Evolutionary conservation across 2,329 filamentous ascomycete species (phyloP).

Genomic region (Phialophora macrospora): DNA sequence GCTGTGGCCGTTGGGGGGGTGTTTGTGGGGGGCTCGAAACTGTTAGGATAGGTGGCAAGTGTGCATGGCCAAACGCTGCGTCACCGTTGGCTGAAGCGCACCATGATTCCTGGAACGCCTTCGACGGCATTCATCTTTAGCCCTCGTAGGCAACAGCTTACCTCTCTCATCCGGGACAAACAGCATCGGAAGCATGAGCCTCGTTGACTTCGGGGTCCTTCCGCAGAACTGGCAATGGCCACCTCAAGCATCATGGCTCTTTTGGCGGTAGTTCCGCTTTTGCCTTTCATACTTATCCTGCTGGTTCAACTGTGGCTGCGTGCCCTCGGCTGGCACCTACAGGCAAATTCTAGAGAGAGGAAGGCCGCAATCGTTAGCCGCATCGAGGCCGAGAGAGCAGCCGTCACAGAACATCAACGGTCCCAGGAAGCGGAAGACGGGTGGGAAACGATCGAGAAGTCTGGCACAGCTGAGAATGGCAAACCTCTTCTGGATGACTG

Average conservation of each 20-base stretch:
- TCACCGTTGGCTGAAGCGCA: constrained; percentile 28
- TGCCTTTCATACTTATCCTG: constrained; percentile 28
- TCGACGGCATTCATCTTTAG: not conserved
- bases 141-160: not conserved
- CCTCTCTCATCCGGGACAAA: constrained; percentile 7
- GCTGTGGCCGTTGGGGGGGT: not conserved
- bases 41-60: not conserved
- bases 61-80: constrained; percentile 19
- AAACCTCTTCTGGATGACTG: constrained; percentile 63
- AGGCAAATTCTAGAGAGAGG: constrained; percentile 27
- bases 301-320: constrained; percentile 25
- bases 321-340: constrained; percentile 31
- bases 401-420: constrained; percentile 41
- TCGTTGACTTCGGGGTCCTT: constrained; percentile 15
- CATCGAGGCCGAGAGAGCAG: constrained; percentile 41
- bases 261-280: constrained; percentile 30
- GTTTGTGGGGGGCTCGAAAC: not conserved
- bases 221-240: constrained; percentile 36
- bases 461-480: constrained; percentile 52
- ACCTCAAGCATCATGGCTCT: constrained; percentile 28
- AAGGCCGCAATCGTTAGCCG: constrained; percentile 33
- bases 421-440: constrained; percentile 57
- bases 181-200: constrained; percentile 27
- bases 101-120: constrained; percentile 4
- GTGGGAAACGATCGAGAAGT: constrained; percentile 70